Evolutionary conservation across 2,329 filamentous ascomycete species (phyloP), one percentile per base, ranked within the genome.

Genomic region (Celoporthe dispersa): DNA sequence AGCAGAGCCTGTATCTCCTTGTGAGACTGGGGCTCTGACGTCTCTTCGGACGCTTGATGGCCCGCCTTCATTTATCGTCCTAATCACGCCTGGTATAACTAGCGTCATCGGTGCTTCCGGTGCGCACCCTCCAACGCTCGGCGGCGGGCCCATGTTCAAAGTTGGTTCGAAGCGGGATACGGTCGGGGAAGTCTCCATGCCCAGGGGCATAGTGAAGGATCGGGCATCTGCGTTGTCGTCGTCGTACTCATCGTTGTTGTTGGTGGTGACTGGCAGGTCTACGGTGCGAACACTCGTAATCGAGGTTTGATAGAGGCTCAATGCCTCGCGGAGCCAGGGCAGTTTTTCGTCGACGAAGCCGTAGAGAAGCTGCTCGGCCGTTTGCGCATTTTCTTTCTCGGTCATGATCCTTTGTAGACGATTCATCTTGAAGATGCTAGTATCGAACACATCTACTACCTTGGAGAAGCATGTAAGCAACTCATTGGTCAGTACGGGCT

Each of bases 31-130:
- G 2, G 25, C 6, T 28, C 2, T 28, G 11, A 3, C 3, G 9
- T 39, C 33, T 22, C 31, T 60, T 14, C 31, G 57, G 12, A 11
- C 14, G 8, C 22, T 4, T 37, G 57, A 37, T 1, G 57, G 57
- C 22, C 33, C 33, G 57, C 31, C 57, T n/a, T 1, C 33, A 11
- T 9, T 60, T 19, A 19, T 60, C 16, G n/a, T 22, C 33, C 8
- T 4, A 14, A 6, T 35, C 19, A 6, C 9, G 12, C 19, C n/a
- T 37, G 57, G 31, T 12, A 19, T 60, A 19, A 37, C 7, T 7
- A 19, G 33, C n/a, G 57, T 60, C 57, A 60, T 60, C 9, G 57
- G 57, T 8, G 57, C 57, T n/a, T 60, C 57, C n/a, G 57, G 31
- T 22, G 19, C 57, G 9, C 6, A 35, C 16, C 19, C 33, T 22